A percentile compares a stretch with the other conserved stretches of the same genome.
Conservation (phyloP, 2,329 filamentous ascomycete genomes). For the Westerdykella ornata region DNA sequence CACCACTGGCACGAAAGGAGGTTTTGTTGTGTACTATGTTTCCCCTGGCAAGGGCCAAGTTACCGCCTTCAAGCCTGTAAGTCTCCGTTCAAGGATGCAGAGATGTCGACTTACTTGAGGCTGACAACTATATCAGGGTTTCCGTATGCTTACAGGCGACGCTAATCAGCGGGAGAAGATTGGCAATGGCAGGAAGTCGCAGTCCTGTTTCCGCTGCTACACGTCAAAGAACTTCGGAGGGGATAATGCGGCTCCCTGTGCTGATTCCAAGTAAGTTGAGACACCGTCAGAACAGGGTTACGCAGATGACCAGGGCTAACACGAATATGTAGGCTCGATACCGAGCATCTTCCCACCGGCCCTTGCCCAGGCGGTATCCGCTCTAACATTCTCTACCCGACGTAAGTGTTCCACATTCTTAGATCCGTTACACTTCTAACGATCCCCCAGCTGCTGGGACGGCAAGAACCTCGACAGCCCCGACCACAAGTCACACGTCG, state of each 20-base stretch:
- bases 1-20: conserved; percentile 32
- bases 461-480: conserved; percentile 42
- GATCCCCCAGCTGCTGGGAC: conserved; percentile 34
- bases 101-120: background rate
- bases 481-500: conserved; percentile 50
- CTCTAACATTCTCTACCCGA: conserved; percentile 42
- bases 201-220: conserved; percentile 45
- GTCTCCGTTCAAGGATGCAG: background rate
- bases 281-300: no score
- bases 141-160: conserved; percentile 45
- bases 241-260: conserved; percentile 18
- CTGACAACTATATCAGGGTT: conserved; percentile 27
- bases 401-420: conserved; percentile 13
- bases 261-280: conserved; percentile 3
- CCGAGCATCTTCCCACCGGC: conserved; percentile 34
- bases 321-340: conserved; percentile 12
- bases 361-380: conserved; percentile 39
- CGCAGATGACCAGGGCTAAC: no score
- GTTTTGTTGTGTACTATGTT: conserved; percentile 46
- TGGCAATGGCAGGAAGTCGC: conserved; percentile 14
- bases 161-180: conserved; percentile 19
- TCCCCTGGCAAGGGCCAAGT: conserved; percentile 37
- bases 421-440: background rate
- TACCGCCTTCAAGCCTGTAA: conserved; percentile 38
- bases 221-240: conserved; percentile 40